Base-by-base conservation (phyloP, 2,329 filamentous ascomycete species). In the Aureobasidium lini region DNA sequence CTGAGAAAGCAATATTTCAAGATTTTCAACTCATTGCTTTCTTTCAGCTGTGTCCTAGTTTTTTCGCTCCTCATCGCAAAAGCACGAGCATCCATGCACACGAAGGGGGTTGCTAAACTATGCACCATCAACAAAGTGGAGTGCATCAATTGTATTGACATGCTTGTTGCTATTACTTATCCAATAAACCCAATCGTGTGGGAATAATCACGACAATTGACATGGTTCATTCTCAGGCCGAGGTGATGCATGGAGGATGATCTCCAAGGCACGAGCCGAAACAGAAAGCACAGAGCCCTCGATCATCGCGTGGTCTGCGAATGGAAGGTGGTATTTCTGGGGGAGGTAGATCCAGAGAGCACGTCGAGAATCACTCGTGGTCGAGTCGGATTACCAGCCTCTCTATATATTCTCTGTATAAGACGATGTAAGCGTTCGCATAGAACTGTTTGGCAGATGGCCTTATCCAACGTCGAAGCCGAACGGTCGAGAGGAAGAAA, bases 31-130 rank as follows among this genome's bases (percentile, higher is more conserved):
- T 56, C 37, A 39, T 29, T 37, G 29, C 29, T n/a, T 37, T 37
- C 9, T 16, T 42, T 49, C 47, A 49, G 47, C 47, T 49, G 32
- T 37, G 34, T 29, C 47, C 49, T 52, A 52, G 23, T 52, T 42
- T 52, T 40, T 39, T 16, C 10, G 9, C 28, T 29, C 6, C 15
- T 32, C 31, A 18, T 49, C 16, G 31, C 16, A 32, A 31, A 57
- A 28, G 52, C 52, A 57, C 52, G 52, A 57, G 52, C 50, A 54
- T 43, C 50, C 50, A 57, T 44, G 52, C 52, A 57, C 40, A n/a
- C 31, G 40, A 44, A 57, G 31, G 9, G n/a, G 31, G 52, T 23
- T 23, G 23, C 23, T 23, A 23, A 13, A 36, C 34, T 4, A 36
- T 36, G 34, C 34, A 36, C 34, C 40, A 34, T 29, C 39, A 29